Evolutionary conservation across 805 yeast genomes (phyloP).

Genomic region (Suhomyces sp.): DNA sequence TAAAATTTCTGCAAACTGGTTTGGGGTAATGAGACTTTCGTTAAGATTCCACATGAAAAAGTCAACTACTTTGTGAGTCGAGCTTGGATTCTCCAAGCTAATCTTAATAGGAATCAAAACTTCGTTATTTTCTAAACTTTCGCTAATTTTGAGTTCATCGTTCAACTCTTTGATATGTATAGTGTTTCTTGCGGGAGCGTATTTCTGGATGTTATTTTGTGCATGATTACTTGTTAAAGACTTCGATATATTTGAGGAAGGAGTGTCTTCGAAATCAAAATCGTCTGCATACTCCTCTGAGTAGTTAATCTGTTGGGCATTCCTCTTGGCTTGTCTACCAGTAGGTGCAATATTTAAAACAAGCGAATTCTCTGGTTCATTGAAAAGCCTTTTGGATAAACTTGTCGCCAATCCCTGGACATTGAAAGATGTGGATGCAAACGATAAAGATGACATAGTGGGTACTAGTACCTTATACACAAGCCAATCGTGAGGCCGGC

Average conservation of each 20-base stretch:
- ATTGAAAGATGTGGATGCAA: conserved; percentile 24
- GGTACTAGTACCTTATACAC: neutral
- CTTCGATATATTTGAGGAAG: conserved; percentile 14
- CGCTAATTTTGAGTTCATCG: conserved; percentile 18
- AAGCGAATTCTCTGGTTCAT: conserved; percentile 70
- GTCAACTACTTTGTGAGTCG: conserved; percentile 51
- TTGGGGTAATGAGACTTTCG: conserved; percentile 67
- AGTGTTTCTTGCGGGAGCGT: conserved; percentile 23
- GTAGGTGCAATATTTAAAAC: conserved; percentile 67
- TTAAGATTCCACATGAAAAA: conserved; percentile 72
- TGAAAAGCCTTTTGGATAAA: conserved; percentile 60
- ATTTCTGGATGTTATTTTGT: conserved; percentile 29
- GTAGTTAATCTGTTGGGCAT: conserved; percentile 69
- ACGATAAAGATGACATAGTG: conserved; percentile 14
- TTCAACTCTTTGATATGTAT: conserved; percentile 22
- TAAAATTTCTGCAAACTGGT: conserved; percentile 68
- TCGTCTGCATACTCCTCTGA: conserved; percentile 44
- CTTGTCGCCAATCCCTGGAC: conserved; percentile 86
- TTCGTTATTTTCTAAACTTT: conserved; percentile 36
- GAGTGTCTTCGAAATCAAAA: conserved; percentile 23
- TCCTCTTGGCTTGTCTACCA: conserved; percentile 72
- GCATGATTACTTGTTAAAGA: conserved; percentile 33
- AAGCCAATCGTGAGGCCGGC: neutral
- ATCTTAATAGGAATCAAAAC: conserved; percentile 65
- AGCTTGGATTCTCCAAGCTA: conserved; percentile 56